Conservation (phyloP, 345 rosid species). For the Hibiscus syriacus region DNA sequence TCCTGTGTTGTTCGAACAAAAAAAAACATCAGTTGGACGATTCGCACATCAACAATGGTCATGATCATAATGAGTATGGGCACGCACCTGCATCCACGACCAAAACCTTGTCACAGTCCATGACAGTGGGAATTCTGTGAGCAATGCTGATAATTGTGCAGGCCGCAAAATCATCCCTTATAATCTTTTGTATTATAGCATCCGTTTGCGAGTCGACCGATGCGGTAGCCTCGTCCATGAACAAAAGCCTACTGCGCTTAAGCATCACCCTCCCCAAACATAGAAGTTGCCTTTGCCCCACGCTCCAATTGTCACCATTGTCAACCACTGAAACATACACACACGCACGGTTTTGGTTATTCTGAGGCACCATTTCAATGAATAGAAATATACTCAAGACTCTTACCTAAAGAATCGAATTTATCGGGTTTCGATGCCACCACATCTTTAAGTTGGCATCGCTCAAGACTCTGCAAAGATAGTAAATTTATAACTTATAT, state of each 20-base stretch:
- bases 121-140: slow-evolving; percentile 92
- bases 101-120: slow-evolving; percentile 85
- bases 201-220: slow-evolving; percentile 93
- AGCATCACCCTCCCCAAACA: slow-evolving; percentile 89
- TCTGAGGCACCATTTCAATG: background rate
- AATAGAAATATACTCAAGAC: background rate
- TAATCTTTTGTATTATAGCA: slow-evolving; percentile 75
- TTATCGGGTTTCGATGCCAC: slow-evolving; percentile 70
- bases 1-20: slow-evolving; percentile 39
- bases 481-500: too few relatives aligned
- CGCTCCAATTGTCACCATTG: slow-evolving; percentile 94
- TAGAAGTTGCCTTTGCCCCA: slow-evolving; percentile 91
- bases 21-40: background rate
- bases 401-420: slow-evolving; percentile 62
- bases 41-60: background rate
- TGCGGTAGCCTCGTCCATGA: slow-evolving; percentile 95
- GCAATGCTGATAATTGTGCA: slow-evolving; percentile 93
- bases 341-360: background rate
- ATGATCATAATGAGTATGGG: background rate
- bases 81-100: slow-evolving; percentile 63
- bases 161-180: slow-evolving; percentile 74
- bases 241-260: slow-evolving; percentile 66
- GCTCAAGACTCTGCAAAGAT: slow-evolving; percentile 57
- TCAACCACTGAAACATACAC: slow-evolving; percentile 46
- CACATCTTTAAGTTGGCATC: slow-evolving; percentile 79